phyloP scores from a whole-genome alignment of 2,329 filamentous ascomycete species.

The Erysiphe pisi region DNA sequence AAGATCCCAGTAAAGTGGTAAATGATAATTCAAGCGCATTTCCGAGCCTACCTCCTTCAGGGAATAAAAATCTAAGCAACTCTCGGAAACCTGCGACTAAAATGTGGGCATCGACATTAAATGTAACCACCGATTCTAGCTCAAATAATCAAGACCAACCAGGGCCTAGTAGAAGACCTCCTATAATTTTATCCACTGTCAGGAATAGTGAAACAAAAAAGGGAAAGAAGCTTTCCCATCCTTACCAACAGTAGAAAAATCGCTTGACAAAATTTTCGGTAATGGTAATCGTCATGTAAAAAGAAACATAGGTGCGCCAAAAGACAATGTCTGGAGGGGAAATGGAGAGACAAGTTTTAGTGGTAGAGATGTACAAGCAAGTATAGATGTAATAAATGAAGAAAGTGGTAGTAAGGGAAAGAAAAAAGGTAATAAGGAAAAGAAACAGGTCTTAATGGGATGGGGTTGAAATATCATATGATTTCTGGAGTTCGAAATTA shows the following conservation, averaged over 20 bases:
- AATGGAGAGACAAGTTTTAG: neutral
- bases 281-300: slow-evolving; percentile 47
- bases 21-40: slow-evolving; percentile 38
- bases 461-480: slow-evolving; percentile 41
- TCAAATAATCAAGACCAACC: slow-evolving; percentile 29
- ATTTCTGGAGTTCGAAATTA: too few relatives aligned
- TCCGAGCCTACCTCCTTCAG: slow-evolving; percentile 38
- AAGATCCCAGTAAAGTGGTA: slow-evolving; percentile 37
- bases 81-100: slow-evolving; percentile 29
- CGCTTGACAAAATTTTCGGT: slow-evolving; percentile 51
- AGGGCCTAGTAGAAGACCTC: slow-evolving; percentile 29
- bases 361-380: neutral
- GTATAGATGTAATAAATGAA: neutral
- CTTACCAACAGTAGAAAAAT: slow-evolving; percentile 65
- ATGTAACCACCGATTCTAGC: slow-evolving; percentile 1
- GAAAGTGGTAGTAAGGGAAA: slow-evolving; percentile 40
- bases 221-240: slow-evolving; percentile 64
- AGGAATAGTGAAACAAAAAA: neutral
- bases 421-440: slow-evolving; percentile 50
- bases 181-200: neutral
- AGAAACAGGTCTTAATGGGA: slow-evolving; percentile 51
- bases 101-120: neutral
- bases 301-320: slow-evolving; percentile 39
- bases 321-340: slow-evolving; percentile 17
- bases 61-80: slow-evolving; percentile 27